These are phyloP conservation scores for Malassezia psittaci DNA, from an alignment of 1,284 basidiomycete species.

Conservation along the genomic window DNA sequence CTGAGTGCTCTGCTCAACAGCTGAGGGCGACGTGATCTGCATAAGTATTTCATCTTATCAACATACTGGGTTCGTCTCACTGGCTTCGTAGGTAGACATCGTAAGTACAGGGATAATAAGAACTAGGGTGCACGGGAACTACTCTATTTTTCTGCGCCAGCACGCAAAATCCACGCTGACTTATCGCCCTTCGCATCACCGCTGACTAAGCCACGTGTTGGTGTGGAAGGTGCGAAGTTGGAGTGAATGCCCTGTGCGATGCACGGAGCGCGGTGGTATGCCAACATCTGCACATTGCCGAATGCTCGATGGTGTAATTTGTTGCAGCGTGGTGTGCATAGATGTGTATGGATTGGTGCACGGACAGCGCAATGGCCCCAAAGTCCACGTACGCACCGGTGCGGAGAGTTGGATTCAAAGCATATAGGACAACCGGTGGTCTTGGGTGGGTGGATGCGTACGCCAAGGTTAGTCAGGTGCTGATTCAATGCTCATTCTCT, in stretches of 20 bases:
- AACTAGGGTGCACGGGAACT: neutral
- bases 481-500: no score
- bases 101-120: neutral
- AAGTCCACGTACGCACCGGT: conserved; percentile 56
- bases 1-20: neutral
- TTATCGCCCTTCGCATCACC: no score
- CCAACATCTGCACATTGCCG: no score
- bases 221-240: no score
- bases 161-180: neutral
- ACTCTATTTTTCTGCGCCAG: neutral
- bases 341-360: conserved; percentile 1
- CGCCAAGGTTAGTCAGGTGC: conserved; percentile 49
- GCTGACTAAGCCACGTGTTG: no score
- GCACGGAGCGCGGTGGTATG: no score
- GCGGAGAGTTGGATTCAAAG: conserved; percentile 55
- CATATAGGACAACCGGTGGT: conserved; percentile 58
- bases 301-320: no score
- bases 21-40: neutral
- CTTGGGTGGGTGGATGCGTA: conserved; percentile 67
- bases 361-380: conserved; percentile 54
- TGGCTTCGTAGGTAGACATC: neutral
- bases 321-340: no score
- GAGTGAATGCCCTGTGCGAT: no score
- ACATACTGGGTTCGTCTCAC: neutral
- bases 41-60: neutral